Evolutionary conservation across 331 rosid genomes (phyloP).

Genomic region (Rosa hybrid): DNA sequence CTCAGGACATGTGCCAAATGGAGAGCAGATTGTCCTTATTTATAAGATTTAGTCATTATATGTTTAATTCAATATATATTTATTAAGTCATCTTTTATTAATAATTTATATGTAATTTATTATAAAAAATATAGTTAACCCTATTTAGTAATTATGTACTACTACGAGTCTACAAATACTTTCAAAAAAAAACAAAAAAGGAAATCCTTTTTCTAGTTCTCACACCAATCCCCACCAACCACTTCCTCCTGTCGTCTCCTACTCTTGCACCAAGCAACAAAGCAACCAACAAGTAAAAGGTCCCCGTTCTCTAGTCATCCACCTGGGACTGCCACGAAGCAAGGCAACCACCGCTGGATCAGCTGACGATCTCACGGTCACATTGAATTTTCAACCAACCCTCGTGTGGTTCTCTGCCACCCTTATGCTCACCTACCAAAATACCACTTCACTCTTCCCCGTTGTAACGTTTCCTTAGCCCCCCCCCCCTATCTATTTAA

Average conservation of each 20-base stretch:
- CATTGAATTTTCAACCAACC: slow-evolving; percentile 50
- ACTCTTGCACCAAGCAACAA: slow-evolving; percentile 10
- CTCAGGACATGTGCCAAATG: too few relatives aligned
- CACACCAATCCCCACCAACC: slow-evolving; percentile 25
- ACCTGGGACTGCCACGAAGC: slow-evolving; percentile 27
- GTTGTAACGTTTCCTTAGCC: not conserved
- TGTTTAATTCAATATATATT: too few relatives aligned
- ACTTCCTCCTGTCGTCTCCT: not conserved
- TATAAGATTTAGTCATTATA: too few relatives aligned
- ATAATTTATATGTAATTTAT: too few relatives aligned
- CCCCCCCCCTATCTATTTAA: slow-evolving; percentile 30
- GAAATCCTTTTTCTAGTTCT: not conserved
- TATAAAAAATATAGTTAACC: too few relatives aligned
- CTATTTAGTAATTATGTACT: too few relatives aligned
- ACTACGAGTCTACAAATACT: too few relatives aligned
- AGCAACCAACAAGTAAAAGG: not conserved
- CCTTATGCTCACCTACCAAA: slow-evolving; percentile 64
- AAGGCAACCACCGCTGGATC: not conserved
- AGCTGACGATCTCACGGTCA: slow-evolving; percentile 21
- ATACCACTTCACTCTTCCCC: slow-evolving; percentile 3
- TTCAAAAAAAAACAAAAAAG: too few relatives aligned
- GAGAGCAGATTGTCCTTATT: too few relatives aligned
- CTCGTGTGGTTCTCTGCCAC: slow-evolving; percentile 41
- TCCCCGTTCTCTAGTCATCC: not conserved
- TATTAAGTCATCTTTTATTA: too few relatives aligned